These are phyloP conservation scores for Dendrobium catenatum DNA, from an alignment of 106 monocot species.

Conservation along the genomic window DNA sequence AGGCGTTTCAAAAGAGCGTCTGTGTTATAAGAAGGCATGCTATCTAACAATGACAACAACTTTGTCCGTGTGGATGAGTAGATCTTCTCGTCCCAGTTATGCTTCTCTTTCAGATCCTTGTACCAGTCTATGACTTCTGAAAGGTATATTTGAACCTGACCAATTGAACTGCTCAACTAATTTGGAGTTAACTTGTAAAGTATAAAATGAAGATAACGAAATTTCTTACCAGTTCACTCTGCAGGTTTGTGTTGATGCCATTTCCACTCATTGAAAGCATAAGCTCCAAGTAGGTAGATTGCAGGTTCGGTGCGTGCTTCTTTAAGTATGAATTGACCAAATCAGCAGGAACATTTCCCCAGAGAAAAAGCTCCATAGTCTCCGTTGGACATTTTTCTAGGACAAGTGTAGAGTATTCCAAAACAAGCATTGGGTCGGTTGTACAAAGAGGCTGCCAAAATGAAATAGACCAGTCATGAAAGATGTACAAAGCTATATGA, in stretches of 20 bases:
- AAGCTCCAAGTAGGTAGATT: conserved; percentile 92
- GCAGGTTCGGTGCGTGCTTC: conserved; percentile 89
- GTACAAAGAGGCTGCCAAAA: conserved; percentile 84
- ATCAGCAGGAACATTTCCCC: conserved; percentile 94
- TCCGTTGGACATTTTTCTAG: conserved; percentile 91
- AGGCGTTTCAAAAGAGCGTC: conserved; percentile 68
- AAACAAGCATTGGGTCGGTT: conserved; percentile 89
- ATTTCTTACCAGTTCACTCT: conserved; percentile 75
- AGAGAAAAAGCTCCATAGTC: conserved; percentile 91
- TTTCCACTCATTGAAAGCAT: conserved; percentile 90
- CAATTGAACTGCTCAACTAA: conserved; percentile 13
- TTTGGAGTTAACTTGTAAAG: neutral
- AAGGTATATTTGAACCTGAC: conserved; percentile 93
- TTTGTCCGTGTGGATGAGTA: conserved; percentile 74
- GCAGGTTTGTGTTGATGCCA: conserved; percentile 68
- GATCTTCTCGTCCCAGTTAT: conserved; percentile 79
- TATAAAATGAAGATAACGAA: neutral
- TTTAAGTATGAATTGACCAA: conserved; percentile 98
- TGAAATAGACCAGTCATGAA: neutral
- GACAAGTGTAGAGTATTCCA: conserved; percentile 81
- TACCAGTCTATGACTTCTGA: conserved; percentile 97
- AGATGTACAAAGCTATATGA: neutral
- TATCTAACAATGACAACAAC: conserved; percentile 67
- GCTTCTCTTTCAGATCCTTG: conserved; percentile 62
- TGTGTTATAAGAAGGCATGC: conserved; percentile 62